Conservation (phyloP, 2,329 filamentous ascomycete species). For the Ceratocystis diversiconidia region DNA sequence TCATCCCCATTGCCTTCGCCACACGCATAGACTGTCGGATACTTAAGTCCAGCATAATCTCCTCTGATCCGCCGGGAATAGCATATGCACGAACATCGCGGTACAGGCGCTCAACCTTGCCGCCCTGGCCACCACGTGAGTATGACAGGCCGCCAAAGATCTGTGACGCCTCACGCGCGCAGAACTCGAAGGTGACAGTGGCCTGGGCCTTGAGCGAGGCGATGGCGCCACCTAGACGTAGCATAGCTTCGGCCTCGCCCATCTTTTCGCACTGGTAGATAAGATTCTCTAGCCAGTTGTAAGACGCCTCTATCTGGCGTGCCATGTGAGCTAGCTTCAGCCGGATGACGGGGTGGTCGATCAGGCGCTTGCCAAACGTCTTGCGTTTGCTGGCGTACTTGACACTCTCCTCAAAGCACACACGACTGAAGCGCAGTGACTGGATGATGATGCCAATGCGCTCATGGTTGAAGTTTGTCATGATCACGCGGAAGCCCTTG, state of each 20-base stretch:
- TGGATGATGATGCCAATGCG: constrained; percentile 98
- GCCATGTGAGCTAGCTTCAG: constrained; percentile 98
- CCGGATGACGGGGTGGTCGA: constrained; percentile 92
- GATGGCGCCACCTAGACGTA: constrained; percentile 87
- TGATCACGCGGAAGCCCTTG: constrained; percentile 96
- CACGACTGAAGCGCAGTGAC: constrained; percentile 83
- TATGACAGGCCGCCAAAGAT: constrained; percentile 94
- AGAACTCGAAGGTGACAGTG: constrained; percentile 94
- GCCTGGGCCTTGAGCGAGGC: constrained; percentile 86
- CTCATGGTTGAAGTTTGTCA: constrained; percentile 99
- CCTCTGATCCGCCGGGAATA: constrained; percentile 87
- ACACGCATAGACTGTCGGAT: constrained; percentile 84
- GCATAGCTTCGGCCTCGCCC: constrained; percentile 89
- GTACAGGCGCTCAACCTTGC: constrained; percentile 87
- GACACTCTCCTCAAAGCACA: constrained; percentile 92
- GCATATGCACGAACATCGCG: constrained; percentile 92
- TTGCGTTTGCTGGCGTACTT: constrained; percentile 95
- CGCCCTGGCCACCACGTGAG: constrained; percentile 83
- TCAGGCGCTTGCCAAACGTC: constrained; percentile 92
- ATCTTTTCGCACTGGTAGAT: constrained; percentile 89
- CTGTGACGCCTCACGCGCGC: constrained; percentile 87
- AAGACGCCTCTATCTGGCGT: constrained; percentile 91
- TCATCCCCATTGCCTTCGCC: constrained; percentile 87
- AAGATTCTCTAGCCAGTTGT: constrained; percentile 91
- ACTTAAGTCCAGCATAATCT: constrained; percentile 97